Evolutionary conservation across 176 grass and related monocot species (phyloP), one percentile per base, ranked within the genome.

Genomic region (Tillandsia leiboldiana): DNA sequence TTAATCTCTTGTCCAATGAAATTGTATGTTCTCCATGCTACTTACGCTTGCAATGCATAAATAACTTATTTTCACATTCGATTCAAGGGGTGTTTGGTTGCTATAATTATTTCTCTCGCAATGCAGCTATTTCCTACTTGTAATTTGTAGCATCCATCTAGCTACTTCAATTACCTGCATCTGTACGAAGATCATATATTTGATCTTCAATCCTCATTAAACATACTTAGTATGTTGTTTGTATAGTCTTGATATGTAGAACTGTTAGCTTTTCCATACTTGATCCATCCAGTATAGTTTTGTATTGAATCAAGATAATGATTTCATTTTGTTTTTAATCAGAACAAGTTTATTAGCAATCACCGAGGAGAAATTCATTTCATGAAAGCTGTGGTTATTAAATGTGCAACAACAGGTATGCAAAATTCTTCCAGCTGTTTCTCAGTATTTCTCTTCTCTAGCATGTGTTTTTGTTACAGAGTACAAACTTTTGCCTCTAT

Each of bases 321-420:
- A 50, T 42, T 48, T 48, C 62, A 5, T 73, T 50, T 67, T 82
- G 57, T 48, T 59, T 42, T 68, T 77, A 71, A 83, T 69, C 79
- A 97, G 93, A 87, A 66, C 4, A 92, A 91, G 69, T 92, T 97
- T 77, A 73, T 90, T 48, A 92, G 79, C 76, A 87, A 66, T 57
- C 93, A 96, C 48, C 79, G 84, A 84, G 85, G 78, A 82, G 92
- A 96, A 81, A 86, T 96, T 64, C 75, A 80, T 72, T 87, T 87
- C 27, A 61, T 87, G 51, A 90, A 83, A 76, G 78, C 79, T 53
- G 66, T 90, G 78, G 86, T 72, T 10, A 18, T 84, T 67, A 87
- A 85, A 77, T 85, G 93, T 58, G 86, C 84, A 57, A 69, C 65
- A 63, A 87, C 84, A 92, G 93, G 93, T 92, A 80, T 51, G 74